Evolutionary conservation across 768 basidiomycete genomes (phyloP), one percentile per base, ranked within the genome.

Genomic region (Mycena kentingensis): DNA sequence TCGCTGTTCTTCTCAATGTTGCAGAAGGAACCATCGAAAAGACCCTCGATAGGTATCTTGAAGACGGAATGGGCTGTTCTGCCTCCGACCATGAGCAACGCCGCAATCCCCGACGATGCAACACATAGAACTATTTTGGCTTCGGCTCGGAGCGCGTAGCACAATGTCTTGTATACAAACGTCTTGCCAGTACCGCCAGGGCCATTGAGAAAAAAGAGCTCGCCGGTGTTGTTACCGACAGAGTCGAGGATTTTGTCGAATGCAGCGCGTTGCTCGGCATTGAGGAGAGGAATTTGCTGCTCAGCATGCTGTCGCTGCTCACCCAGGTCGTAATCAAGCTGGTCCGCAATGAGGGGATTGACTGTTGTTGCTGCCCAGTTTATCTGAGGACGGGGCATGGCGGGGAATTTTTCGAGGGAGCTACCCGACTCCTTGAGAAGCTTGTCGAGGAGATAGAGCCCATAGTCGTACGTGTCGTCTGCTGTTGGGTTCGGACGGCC

Each of bases 141-240:
- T 15, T 54, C n/a, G 2, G 45, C 38, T 12, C 53, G 46, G 2
- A 49, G 22, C 28, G 34, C 32, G 15, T 49, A 39, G 16, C 38
- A 38, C 2, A 54, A n/a, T 15, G 53, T 29, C 18, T 54, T 54
- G 26, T 54, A 54, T 21, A 54, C 47, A 13, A 54, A 54, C 2
- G 42, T 55, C 27, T 55, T 55, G 10, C 54, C 54, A 0, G 54
- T 50, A 7, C 53, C 53, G 3, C 53, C 53, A 11, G 53, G 19
- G 3, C 53, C 53, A 19, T 32, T 48, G 25, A 54, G 46, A n/a
- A 49, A 54, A 21, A 49, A 54, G 7, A 19, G 24, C 16, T 54
- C 42, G 18, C 53, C 53, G 2, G 35, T n/a, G n/a, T 39, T 19
- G 2, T 49, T 4, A 16, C 49, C 42, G 3, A 54, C 53, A 8